Conservation (phyloP, 2,329 filamentous ascomycete genomes). For the Exophiala lecanii-corni region DNA sequence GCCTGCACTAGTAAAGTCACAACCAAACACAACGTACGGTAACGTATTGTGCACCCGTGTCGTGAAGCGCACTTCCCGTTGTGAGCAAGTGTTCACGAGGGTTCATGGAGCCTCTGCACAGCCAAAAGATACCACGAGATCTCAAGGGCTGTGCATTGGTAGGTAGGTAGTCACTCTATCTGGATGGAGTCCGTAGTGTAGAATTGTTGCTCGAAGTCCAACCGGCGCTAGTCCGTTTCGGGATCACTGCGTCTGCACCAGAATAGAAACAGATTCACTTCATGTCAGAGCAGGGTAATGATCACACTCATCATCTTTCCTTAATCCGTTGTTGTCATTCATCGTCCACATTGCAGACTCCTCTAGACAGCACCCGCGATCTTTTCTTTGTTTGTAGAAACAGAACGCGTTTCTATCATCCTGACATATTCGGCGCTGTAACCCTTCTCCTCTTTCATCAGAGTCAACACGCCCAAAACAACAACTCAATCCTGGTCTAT, state of each 20-base stretch:
- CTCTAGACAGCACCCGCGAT: background rate
- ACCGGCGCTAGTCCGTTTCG: background rate
- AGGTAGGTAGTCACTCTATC: too few relatives aligned
- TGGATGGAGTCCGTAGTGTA: too few relatives aligned
- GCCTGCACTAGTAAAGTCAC: too few relatives aligned
- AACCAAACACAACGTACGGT: too few relatives aligned
- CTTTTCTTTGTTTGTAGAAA: background rate
- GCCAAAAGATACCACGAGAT: too few relatives aligned
- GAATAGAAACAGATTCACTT: slow-evolving; percentile 5
- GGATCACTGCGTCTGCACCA: background rate
- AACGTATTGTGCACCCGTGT: too few relatives aligned
- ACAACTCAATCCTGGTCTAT: too few relatives aligned
- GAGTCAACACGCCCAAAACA: background rate
- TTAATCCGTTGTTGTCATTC: background rate
- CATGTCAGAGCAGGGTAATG: background rate
- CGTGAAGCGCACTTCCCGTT: too few relatives aligned
- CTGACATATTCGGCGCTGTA: background rate
- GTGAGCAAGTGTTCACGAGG: too few relatives aligned
- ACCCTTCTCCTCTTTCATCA: background rate
- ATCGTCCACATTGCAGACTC: background rate
- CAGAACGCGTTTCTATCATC: background rate
- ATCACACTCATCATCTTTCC: background rate
- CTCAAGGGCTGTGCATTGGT: too few relatives aligned
- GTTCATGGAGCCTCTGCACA: too few relatives aligned
- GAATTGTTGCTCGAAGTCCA: too few relatives aligned